These are phyloP conservation scores for Trichocomaceae sp. DNA, from an alignment of 2,329 filamentous ascomycete genomes.

Conservation along the genomic window DNA sequence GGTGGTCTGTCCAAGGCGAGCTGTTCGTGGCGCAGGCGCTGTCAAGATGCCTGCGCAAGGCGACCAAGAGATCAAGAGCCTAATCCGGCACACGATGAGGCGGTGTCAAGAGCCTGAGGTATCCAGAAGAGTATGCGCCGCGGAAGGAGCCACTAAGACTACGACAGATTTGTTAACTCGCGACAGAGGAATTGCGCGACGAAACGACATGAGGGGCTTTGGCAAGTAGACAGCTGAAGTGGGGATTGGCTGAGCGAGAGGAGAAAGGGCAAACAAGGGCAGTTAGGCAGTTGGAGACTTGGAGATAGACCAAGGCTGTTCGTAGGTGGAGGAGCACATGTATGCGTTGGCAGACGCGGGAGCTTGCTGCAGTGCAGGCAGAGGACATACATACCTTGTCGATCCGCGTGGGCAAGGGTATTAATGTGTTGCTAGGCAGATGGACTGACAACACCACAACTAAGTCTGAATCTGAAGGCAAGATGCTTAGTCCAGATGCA, in stretches of 20 bases:
- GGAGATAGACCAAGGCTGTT: constrained; percentile 16
- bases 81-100: constrained; percentile 19
- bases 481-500: neutral
- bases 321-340: constrained; percentile 22
- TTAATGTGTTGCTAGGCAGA: neutral
- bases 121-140: constrained; percentile 9
- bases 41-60: constrained; percentile 22
- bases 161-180: constrained; percentile 16
- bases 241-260: constrained; percentile 16
- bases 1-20: constrained; percentile 19
- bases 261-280: constrained; percentile 15
- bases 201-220: neutral
- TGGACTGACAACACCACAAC: constrained; percentile 14
- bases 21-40: constrained; percentile 23
- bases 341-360: constrained; percentile 36
- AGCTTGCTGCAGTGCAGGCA: constrained; percentile 24
- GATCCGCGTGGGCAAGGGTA: constrained; percentile 22
- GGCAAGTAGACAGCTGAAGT: constrained; percentile 1
- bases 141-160: constrained; percentile 18
- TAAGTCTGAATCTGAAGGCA: constrained; percentile 5
- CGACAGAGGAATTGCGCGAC: neutral
- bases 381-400: constrained; percentile 34
- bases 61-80: constrained; percentile 13
- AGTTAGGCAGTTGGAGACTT: constrained; percentile 16
- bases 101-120: constrained; percentile 21